Evolutionary conservation across 169 alveolate genomes (phyloP), one percentile per base, ranked within the genome.

Genomic region (Plasmodium coatneyi): DNA sequence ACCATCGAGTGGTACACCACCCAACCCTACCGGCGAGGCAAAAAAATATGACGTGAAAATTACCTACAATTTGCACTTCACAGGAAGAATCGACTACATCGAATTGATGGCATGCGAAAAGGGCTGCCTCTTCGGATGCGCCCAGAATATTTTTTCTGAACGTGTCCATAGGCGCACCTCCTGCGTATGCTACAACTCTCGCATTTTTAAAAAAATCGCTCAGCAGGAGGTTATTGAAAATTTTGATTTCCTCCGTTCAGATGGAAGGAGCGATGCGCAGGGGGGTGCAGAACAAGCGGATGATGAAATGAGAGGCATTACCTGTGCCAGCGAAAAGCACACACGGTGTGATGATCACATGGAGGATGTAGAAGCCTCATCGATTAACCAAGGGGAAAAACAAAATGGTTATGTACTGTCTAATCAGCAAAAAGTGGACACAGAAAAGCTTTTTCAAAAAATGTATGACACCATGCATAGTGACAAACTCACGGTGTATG

Each of bases 21-120:
- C 2, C 3, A 71, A 66, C 34, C 76, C 76, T n/a, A 5, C 34
- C n/a, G 6, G 78, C 10, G 46, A 34, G 30, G 71, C 19, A 39
- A 76, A 52, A 9, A 72, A 6, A 6, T 86, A 86, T 49, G 22
- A 86, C 25, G 66, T 86, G 25, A 16, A 74, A 25, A 86, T 86
- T 54, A 86, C 81, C 14, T 86, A 86, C 28, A 49, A 86, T 43
- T 84, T 86, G 9, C 52, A 54, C 0, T 86, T 86, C 46, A 74
- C 3, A 12, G 93, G 93, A 5, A 74, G 80, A 86, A 86, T 86
- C 54, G 93, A 86, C 70, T 86, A 86, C 70, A 56, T 86, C 1
- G 93, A 86, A 76, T 76, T 86, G 43, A 86, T 86, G 93, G 93
- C 93, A 2, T 86, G 93, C 46, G 93, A 86, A 49, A 86, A 86